A percentile compares a stretch with the other conserved stretches of the same genome.
Evolutionary conservation across 139 green algal genomes (phyloP).

Genomic region (Coccomyxa sp.): DNA sequence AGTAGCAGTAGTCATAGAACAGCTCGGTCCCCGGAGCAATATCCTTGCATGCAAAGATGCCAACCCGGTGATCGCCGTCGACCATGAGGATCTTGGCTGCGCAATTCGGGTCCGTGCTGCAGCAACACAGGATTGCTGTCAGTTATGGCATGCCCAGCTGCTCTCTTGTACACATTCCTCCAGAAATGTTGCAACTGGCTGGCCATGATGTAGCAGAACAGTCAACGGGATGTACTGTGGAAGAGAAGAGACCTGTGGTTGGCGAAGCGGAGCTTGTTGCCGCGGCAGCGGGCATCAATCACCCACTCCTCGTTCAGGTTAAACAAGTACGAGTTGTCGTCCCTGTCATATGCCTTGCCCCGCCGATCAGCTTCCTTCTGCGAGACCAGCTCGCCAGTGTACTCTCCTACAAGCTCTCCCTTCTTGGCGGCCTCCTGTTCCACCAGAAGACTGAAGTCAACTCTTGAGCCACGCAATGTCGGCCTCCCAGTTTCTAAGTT

Average conservation of each 20-base stretch:
- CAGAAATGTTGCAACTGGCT: background rate
- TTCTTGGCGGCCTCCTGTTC: constrained; percentile 36
- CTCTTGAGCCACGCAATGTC: too few species aligned
- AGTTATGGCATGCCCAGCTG: background rate
- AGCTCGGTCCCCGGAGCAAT: constrained; percentile 65
- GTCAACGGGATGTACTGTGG: background rate
- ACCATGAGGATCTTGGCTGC: constrained; percentile 48
- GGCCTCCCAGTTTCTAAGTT: background rate
- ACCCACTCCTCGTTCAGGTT: constrained; percentile 83
- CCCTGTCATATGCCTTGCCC: constrained; percentile 79
- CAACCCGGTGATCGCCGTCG: constrained; percentile 81
- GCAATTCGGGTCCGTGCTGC: constrained; percentile 58
- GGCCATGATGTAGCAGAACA: background rate
- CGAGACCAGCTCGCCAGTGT: constrained; percentile 79
- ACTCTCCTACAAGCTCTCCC: constrained; percentile 81
- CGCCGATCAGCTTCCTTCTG: constrained; percentile 84
- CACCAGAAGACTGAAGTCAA: background rate
- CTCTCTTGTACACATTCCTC: background rate
- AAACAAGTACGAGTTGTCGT: constrained; percentile 91
- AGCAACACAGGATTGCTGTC: background rate
- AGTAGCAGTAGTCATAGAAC: constrained; percentile 64
- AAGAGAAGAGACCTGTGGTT: constrained; percentile 53
- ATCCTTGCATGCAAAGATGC: constrained; percentile 60
- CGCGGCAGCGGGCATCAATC: constrained; percentile 69
- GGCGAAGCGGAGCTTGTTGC: constrained; percentile 89